Evolutionary conservation across 225 moss, liverwort and hornwort genomes (phyloP), one percentile per base, ranked within the genome.

Genomic region (Neckera pumila): DNA sequence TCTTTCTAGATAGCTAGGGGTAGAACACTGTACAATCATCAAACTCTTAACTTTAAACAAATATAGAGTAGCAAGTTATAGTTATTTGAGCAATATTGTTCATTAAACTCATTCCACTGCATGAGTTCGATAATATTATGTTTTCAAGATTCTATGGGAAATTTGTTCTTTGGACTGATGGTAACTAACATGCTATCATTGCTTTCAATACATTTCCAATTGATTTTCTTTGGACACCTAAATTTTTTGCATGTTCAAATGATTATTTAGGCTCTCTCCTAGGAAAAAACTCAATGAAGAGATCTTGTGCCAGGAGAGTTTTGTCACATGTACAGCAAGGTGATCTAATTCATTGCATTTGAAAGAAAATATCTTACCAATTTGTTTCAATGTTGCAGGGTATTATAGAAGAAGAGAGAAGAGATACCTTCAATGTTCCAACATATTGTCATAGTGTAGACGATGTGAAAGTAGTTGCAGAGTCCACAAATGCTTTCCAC

Each of bases 271-370:
- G 8, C 25, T 40, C 4, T 69, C 22, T 2, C 22, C 13, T 69
- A 1, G 2, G 2, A 4, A 2, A 38, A 22, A 23, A 38, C 2
- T 71, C 27, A 27, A 4, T 16, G 5, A 71, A 26, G 8, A 15
- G 71, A 27, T 71, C 43, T 3, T 1, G 1, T 7, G 20, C 66
- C 14, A 14, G 4, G 4, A 70, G 5, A 70, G 9, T 42, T 42
- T 5, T 1, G 1, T 42, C 26, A 71, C 7, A 7, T 42, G 14
- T 4, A 38, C 1, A 23, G 2, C 7, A 3, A 4, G 38, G 23
- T 64, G 38, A 69, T 69, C 12, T 21, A 22, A 1, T 69, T 22
- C 38, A 69, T n/a, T 3, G 38, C 38, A 12, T 22, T 38, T 38
- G 40, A 70, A 40, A 25, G 25, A 70, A n/a, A n/a, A 25, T 70